These are phyloP conservation scores for Madurella mycetomatis DNA, from an alignment of 2,329 filamentous ascomycete species.

Conservation along the genomic window DNA sequence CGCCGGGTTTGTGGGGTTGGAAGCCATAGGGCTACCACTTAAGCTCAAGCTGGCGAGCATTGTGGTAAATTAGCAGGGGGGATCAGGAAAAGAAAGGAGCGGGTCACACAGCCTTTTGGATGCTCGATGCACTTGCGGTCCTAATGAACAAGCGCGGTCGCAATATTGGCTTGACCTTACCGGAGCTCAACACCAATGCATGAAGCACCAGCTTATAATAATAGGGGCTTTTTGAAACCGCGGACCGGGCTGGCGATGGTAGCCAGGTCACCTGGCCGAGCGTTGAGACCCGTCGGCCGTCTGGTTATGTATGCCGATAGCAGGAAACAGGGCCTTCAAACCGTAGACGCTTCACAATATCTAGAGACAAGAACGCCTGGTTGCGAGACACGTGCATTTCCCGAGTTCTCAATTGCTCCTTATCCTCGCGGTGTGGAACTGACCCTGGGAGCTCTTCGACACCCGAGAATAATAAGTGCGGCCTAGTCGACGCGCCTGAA, in stretches of 20 bases:
- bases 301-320: not conserved
- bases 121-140: not conserved
- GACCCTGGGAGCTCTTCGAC: not conserved
- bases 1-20: constrained; percentile 22
- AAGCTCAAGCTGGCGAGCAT: constrained; percentile 28
- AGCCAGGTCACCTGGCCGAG: constrained; percentile 7
- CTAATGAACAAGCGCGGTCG: constrained; percentile 1
- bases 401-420: not conserved
- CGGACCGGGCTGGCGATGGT: constrained; percentile 12
- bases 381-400: not conserved
- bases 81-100: not conserved
- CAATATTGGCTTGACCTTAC: constrained; percentile 9
- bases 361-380: not conserved
- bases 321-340: not conserved
- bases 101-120: not conserved
- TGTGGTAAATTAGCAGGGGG: constrained; percentile 10
- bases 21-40: constrained; percentile 29
- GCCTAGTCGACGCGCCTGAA: not conserved
- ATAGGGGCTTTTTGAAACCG: constrained; percentile 21
- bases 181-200: constrained; percentile 12
- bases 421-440: not conserved
- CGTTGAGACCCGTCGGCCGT: not conserved
- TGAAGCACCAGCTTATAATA: constrained; percentile 15
- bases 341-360: not conserved
- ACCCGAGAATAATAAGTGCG: not conserved